phyloP scores from a whole-genome alignment of 306 rosid genomes.

The Acmispon strigosus region DNA sequence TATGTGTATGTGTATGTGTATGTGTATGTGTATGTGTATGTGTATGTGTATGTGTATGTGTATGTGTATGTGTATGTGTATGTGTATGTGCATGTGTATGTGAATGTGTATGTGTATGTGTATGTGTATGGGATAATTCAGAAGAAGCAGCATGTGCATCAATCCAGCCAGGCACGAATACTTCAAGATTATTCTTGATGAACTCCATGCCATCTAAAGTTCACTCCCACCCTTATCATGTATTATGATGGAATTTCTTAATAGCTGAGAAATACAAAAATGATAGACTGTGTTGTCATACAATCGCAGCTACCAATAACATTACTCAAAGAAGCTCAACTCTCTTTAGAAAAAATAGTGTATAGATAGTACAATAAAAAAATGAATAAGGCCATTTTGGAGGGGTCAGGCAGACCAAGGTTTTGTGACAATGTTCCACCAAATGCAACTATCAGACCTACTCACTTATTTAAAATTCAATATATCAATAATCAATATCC shows the following conservation, averaged over 20 bases:
- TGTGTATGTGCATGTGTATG: no score
- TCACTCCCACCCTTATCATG: background rate
- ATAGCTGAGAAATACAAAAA: background rate
- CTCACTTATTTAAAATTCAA: background rate
- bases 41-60: no score
- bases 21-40: no score
- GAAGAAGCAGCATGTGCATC: background rate
- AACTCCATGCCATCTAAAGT: background rate
- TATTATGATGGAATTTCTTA: background rate
- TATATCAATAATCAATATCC: background rate
- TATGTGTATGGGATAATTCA: slow-evolving; percentile 9
- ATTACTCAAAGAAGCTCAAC: background rate
- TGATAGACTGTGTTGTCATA: background rate
- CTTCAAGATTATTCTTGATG: background rate
- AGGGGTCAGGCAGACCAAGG: background rate
- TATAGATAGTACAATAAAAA: background rate
- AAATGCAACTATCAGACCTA: slow-evolving; percentile 13
- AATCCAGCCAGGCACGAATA: background rate
- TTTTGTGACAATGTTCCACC: background rate
- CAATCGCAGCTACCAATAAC: background rate
- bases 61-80: no score
- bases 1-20: no score
- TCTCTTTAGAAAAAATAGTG: background rate
- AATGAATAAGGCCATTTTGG: slow-evolving; percentile 3
- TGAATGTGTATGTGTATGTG: no score